Base-by-base conservation (phyloP, 306 rosid genomes). In the Myrica gale region DNA sequence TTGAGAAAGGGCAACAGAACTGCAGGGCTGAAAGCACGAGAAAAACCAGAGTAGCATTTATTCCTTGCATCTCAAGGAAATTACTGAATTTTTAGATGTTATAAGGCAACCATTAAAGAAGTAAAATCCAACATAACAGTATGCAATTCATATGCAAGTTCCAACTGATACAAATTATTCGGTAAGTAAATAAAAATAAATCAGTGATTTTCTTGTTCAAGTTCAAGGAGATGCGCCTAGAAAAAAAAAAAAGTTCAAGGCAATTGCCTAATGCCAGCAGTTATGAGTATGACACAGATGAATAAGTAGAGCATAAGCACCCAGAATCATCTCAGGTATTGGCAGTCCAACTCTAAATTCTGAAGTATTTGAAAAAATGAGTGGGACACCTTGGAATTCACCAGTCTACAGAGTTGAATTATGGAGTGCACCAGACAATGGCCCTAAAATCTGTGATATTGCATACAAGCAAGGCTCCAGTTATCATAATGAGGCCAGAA, bases 401-500 rank as follows among this genome's bases (percentile, higher is more conserved):
- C 6, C 13, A 57, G 57, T 57, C 16, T 10, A 21, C 63, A 8
- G 63, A 7, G 13, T 48, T 48, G 52, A 48, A 48, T 2, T 48
- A 48, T 48, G 4, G 13, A 48, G 13, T 48, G 52, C 57, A 52
- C 57, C 57, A 12, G 6, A 52, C 6, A 21, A n/a, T n/a, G 63
- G 37, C 63, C 63, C 39, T 21, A 57, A 21, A 57, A 57, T 20
- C 10, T 8, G 69, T 65, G 20, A 78, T 71, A 53, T 46, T 32
- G 37, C 65, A 2, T 16, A 42, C 7, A 70, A 63, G 53, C 39
- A 42, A 51, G 46, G 47, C 51, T 71, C 47, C 71, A 53, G 32
- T 69, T 84, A 68, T 63, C 62, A 39, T 69, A 20, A 63, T 7
- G 39, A 26, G 47, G 48, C 70, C 75, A 78, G 43, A 70, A 69